These are phyloP conservation scores for Zasmidium angulare DNA, from an alignment of 2,329 filamentous ascomycete genomes.

Conservation along the genomic window DNA sequence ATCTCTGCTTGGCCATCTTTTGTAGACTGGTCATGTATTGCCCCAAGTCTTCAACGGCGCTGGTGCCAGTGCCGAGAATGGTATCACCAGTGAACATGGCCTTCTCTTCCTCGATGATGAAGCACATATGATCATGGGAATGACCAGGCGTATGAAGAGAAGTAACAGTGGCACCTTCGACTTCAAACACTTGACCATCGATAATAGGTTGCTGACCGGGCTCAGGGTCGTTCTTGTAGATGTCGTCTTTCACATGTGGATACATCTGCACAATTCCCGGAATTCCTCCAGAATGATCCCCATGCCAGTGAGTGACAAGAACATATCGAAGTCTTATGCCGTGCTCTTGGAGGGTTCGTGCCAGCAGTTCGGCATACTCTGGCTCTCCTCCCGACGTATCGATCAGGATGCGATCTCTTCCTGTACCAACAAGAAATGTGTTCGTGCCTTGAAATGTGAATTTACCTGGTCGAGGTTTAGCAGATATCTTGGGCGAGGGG, in stretches of 20 bases:
- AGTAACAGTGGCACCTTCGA: constrained; percentile 42
- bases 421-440: constrained; percentile 43
- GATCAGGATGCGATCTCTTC: constrained; percentile 35
- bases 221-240: constrained; percentile 42
- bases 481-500: too few species aligned
- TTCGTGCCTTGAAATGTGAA: constrained; percentile 45
- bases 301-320: constrained; percentile 47
- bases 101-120: constrained; percentile 38
- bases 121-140: constrained; percentile 37
- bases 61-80: constrained; percentile 41
- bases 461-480: too few species aligned
- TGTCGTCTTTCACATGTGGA: constrained; percentile 26
- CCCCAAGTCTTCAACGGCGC: constrained; percentile 42
- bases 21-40: constrained; percentile 39
- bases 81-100: constrained; percentile 43
- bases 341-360: constrained; percentile 30
- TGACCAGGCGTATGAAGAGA: constrained; percentile 39
- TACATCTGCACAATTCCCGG: constrained; percentile 39
- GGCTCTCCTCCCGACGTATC: constrained; percentile 37
- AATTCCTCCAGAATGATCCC: constrained; percentile 46
- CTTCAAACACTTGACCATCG: constrained; percentile 40
- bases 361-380: constrained; percentile 39
- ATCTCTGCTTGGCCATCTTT: constrained; percentile 38
- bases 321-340: constrained; percentile 43
- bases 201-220: constrained; percentile 35